Conservation (phyloP, 2,329 filamentous ascomycete genomes). For the Penicillium sp. region DNA sequence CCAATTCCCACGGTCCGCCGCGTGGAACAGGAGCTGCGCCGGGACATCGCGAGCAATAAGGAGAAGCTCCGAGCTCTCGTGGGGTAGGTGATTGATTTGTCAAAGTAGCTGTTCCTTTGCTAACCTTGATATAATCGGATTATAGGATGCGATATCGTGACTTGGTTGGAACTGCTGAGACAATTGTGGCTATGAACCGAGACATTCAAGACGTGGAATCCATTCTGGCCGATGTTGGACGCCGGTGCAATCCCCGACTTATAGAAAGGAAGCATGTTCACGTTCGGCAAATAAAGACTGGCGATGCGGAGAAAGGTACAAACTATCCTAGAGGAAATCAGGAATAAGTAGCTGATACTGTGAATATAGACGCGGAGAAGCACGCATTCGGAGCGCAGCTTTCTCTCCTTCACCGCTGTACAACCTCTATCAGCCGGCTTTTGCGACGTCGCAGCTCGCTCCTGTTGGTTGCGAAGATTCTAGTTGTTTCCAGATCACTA, state of each 20-base stretch:
- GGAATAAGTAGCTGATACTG: slow-evolving; percentile 16
- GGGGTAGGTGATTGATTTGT: slow-evolving; percentile 49
- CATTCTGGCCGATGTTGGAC: slow-evolving; percentile 69
- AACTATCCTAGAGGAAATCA: neutral
- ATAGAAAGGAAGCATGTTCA: slow-evolving; percentile 65
- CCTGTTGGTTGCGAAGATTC: slow-evolving; percentile 63
- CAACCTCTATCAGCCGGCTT: slow-evolving; percentile 52
- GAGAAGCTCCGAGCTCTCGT: slow-evolving; percentile 66
- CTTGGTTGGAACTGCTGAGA: slow-evolving; percentile 85
- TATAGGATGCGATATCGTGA: slow-evolving; percentile 72
- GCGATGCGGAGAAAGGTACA: slow-evolving; percentile 34
- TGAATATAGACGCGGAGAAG: slow-evolving; percentile 41
- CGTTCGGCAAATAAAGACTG: slow-evolving; percentile 50
- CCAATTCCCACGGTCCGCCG: slow-evolving; percentile 61
- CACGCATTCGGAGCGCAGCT: slow-evolving; percentile 56
- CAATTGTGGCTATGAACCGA: slow-evolving; percentile 83
- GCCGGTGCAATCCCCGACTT: slow-evolving; percentile 69
- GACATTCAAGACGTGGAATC: slow-evolving; percentile 74
- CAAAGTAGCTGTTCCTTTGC: slow-evolving; percentile 5
- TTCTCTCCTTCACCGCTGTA: slow-evolving; percentile 56
- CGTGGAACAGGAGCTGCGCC: slow-evolving; percentile 63
- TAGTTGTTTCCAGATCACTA: slow-evolving; percentile 73
- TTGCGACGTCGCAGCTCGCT: slow-evolving; percentile 52
- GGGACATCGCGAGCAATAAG: slow-evolving; percentile 61
- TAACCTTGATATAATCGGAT: neutral